Conservation (phyloP, 2,329 filamentous ascomycete genomes). For the Microascus cirrosus region DNA sequence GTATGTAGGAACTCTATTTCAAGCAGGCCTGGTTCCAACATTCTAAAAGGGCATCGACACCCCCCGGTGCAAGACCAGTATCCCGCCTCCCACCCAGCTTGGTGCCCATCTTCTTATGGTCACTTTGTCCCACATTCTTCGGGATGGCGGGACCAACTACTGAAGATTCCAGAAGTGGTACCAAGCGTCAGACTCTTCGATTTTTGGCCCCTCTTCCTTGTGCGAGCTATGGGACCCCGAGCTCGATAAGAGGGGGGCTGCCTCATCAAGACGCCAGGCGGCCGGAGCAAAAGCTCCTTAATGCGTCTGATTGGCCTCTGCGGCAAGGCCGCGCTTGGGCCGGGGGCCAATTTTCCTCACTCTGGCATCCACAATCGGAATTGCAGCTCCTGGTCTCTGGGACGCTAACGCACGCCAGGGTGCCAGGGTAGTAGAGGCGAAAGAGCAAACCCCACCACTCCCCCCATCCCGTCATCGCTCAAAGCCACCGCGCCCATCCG, state of each 20-base stretch:
- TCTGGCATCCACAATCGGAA: not conserved
- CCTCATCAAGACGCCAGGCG: slow-evolving; percentile 6
- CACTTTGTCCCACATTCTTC: no score
- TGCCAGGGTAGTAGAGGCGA: no score
- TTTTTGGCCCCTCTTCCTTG: no score
- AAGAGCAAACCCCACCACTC: no score
- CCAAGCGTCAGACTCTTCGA: not conserved
- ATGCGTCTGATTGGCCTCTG: slow-evolving; percentile 16
- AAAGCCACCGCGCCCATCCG: no score
- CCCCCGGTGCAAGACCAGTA: no score
- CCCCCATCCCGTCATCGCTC: no score
- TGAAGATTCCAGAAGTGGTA: not conserved
- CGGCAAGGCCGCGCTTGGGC: slow-evolving; percentile 6
- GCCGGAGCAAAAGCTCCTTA: slow-evolving; percentile 23
- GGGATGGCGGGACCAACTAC: no score
- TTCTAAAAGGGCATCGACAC: not conserved
- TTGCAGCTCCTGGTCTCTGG: not conserved
- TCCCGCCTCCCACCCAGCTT: no score
- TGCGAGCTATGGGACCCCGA: not conserved
- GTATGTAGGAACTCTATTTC: not conserved
- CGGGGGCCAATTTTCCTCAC: not conserved
- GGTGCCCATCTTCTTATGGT: no score
- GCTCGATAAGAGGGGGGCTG: slow-evolving; percentile 6
- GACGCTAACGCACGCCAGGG: not conserved
- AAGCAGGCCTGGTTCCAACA: not conserved